Base-by-base conservation (phyloP, 1,139 yeast species). In the Hemisphaericaspora lyxosophila region DNA sequence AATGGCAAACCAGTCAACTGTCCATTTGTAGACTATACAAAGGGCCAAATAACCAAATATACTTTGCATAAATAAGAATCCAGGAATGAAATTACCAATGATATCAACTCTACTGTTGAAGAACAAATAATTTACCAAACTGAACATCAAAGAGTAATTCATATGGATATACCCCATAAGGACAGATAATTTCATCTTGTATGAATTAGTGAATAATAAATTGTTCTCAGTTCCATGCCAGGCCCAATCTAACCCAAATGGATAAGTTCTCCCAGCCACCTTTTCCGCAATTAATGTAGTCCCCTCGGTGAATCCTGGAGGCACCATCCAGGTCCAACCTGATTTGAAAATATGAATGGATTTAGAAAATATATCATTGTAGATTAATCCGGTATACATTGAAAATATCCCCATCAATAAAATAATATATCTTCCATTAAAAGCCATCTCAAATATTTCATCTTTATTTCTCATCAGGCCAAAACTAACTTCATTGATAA, bases 191-290 rank as follows among this genome's bases (percentile, higher is more conserved):
- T 92, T 92, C 99, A 92, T 92, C 69, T 92, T 92, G 67, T 87
- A 90, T 1, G 97, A 89, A 62, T 92, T 92, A 35, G 96, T 81
- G 63, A 92, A 92, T 40, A 92, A 67, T 54, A 92, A 73, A 45
- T 84, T 85, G 63, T 94, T 94, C 45, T 92, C 97, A 27, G 97
- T 78, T 2, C 97, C 97, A 58, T 92, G 98, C 99, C 99, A 92
- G 12, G 84, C 86, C 66, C 88, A 87, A 62, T 92, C 99, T 34
- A 92, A 60, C 40, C 99, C 99, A 52, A 90, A 68, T 7, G 85
- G 74, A 58, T 94, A 94, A 9, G 80, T 78, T 28, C 55, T 56
- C 6, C 94, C 89, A 5, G 54, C 45, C 3, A 71, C 64, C 49
- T 73, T 75, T 17, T 69, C 64, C 4, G 92, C 97, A 37, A 67